A percentile compares a stretch with the other conserved stretches of the same genome.
phyloP scores from a whole-genome alignment of 805 yeast species.

The Teunomyces lycoperdinae region DNA sequence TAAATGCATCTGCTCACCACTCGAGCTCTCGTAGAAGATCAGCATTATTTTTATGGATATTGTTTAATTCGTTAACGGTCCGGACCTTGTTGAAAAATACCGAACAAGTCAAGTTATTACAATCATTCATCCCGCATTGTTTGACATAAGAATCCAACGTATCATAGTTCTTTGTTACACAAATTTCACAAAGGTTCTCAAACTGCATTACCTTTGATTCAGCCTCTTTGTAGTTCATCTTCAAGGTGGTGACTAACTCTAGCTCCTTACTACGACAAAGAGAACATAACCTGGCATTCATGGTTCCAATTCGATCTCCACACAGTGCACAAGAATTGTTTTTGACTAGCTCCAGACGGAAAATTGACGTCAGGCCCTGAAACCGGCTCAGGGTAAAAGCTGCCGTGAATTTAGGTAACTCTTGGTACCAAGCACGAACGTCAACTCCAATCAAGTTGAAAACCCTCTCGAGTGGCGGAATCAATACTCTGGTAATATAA shows the following conservation, averaged over 20 bases:
- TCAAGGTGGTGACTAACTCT: constrained; percentile 29
- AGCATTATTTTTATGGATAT: background rate
- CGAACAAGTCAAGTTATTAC: constrained; percentile 66
- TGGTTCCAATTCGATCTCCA: constrained; percentile 14
- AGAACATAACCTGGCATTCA: constrained; percentile 1
- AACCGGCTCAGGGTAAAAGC: constrained; percentile 5
- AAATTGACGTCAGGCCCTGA: constrained; percentile 1
- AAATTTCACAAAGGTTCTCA: constrained; percentile 16
- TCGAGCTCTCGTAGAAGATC: constrained; percentile 3
- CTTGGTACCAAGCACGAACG: constrained; percentile 70
- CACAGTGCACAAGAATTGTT: constrained; percentile 25
- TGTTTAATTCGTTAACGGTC: constrained; percentile 21
- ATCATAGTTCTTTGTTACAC: constrained; percentile 18
- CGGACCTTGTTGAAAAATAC: constrained; percentile 55
- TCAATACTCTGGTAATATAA: constrained; percentile 75
- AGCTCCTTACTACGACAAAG: constrained; percentile 31
- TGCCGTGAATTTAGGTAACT: constrained; percentile 48
- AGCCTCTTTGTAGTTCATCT: constrained; percentile 15
- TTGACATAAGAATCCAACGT: constrained; percentile 10
- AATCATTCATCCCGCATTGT: constrained; percentile 21
- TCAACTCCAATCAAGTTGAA: constrained; percentile 83
- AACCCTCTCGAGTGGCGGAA: constrained; percentile 87
- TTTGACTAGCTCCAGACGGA: constrained; percentile 10
- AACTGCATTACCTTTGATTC: constrained; percentile 11
- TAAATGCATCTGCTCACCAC: constrained; percentile 3